Evolutionary conservation across 495 filamentous ascomycete genomes (phyloP).

Genomic region (Halenospora varia): DNA sequence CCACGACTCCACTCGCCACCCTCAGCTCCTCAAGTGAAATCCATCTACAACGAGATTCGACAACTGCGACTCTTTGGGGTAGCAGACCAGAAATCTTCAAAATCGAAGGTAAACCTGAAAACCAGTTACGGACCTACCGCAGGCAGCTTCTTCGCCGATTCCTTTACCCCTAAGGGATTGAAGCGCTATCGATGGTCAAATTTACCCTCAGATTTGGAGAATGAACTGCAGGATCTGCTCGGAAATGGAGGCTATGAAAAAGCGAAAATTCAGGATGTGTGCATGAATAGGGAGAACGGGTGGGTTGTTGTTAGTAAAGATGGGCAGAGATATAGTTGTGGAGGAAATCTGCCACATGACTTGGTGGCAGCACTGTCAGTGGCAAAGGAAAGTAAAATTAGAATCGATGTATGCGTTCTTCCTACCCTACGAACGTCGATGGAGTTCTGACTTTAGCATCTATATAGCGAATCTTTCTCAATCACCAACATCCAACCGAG

Average conservation of each 20-base stretch:
- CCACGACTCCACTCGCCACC: not conserved
- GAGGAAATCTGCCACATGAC: not conserved
- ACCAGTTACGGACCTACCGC: not conserved
- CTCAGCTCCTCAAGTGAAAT: not conserved
- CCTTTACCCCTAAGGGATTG: not conserved
- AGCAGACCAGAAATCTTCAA: not conserved
- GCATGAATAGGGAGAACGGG: not conserved
- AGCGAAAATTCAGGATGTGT: slow-evolving; percentile 4
- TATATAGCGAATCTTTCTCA: slow-evolving; percentile 4
- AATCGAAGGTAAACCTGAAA: not conserved
- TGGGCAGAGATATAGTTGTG: slow-evolving; percentile 1
- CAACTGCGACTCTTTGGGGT: not conserved
- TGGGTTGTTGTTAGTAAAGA: slow-evolving; percentile 1
- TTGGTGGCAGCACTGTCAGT: not conserved
- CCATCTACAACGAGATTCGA: not conserved
- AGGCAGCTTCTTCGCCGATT: not conserved
- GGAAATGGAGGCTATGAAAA: not conserved
- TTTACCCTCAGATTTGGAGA: slow-evolving; percentile 1
- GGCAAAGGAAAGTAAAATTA: not conserved
- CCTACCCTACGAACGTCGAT: not conserved
- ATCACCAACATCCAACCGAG: slow-evolving; percentile 12
- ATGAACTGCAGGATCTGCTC: not conserved
- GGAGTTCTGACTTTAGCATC: not conserved
- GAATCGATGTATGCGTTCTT: not conserved
- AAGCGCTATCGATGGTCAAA: slow-evolving; percentile 6